Conservation (phyloP, 1,139 yeast species). For the Hyphopichia pseudoburtonii region DNA sequence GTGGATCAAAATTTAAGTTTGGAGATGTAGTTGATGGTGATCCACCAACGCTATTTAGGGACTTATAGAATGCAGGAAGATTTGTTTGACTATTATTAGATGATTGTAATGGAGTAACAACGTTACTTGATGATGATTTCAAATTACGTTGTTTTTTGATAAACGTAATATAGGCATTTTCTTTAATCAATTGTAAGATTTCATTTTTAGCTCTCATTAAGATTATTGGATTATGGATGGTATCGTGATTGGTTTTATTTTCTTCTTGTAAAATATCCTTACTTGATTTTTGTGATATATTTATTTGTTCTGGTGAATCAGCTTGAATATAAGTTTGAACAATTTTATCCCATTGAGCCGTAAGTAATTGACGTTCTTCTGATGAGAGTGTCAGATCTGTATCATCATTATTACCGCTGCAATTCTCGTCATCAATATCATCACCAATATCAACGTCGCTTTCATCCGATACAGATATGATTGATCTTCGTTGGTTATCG, state of each 20-base stretch:
- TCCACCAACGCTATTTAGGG: too few species aligned
- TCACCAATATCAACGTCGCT: conserved; percentile 6
- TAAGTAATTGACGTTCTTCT: conserved; percentile 16
- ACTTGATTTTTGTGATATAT: conserved; percentile 37
- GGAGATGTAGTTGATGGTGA: too few species aligned
- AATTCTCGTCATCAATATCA: conserved; percentile 6
- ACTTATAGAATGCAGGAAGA: too few species aligned
- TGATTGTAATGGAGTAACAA: not conserved
- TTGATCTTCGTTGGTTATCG: conserved; percentile 1
- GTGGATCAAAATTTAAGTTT: too few species aligned
- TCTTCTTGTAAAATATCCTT: conserved; percentile 30
- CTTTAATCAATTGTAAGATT: conserved; percentile 42
- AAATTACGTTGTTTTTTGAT: conserved; percentile 6
- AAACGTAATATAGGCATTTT: conserved; percentile 38
- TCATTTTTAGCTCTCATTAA: conserved; percentile 45
- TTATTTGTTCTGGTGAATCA: conserved; percentile 47
- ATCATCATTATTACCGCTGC: not conserved
- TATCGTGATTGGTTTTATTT: conserved; percentile 14
- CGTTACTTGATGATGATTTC: not conserved
- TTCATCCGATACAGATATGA: conserved; percentile 7
- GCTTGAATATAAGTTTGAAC: conserved; percentile 25
- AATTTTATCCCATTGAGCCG: conserved; percentile 31
- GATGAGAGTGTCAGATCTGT: conserved; percentile 2
- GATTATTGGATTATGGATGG: conserved; percentile 38
- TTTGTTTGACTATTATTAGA: too few species aligned